phyloP scores from a whole-genome alignment of 192 early-diverging fungal species.

The Coemansia sp. region DNA sequence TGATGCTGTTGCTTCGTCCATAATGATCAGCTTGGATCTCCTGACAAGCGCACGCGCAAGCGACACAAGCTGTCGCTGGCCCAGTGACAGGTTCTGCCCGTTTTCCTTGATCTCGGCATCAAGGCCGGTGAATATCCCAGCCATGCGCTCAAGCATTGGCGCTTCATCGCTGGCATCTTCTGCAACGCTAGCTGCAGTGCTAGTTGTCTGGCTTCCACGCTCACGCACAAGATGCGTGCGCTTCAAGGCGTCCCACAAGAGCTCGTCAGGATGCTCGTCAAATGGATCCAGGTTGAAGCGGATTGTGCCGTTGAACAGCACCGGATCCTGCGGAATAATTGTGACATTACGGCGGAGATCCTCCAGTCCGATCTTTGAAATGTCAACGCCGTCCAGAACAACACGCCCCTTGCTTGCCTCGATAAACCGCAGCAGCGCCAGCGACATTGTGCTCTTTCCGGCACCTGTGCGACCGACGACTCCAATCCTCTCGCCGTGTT shows the following conservation, averaged over 20 bases:
- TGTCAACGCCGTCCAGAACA: slow-evolving; percentile 74
- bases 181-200: too few relatives aligned
- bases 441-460: slow-evolving; percentile 49
- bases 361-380: slow-evolving; percentile 68
- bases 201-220: too few relatives aligned
- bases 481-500: slow-evolving; percentile 59
- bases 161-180: not conserved
- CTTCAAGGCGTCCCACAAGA: slow-evolving; percentile 6
- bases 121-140: slow-evolving; percentile 39
- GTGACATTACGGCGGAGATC: slow-evolving; percentile 71
- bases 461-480: slow-evolving; percentile 56
- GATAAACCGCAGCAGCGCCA: slow-evolving; percentile 79
- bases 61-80: slow-evolving; percentile 73
- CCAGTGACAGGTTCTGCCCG: slow-evolving; percentile 74
- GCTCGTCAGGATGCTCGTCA: too few relatives aligned
- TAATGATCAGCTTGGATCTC: slow-evolving; percentile 65
- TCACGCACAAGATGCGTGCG: not conserved
- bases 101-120: slow-evolving; percentile 80
- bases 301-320: slow-evolving; percentile 45
- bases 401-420: slow-evolving; percentile 67
- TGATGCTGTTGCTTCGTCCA: slow-evolving; percentile 87
- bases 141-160: not conserved
- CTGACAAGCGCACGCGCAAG: slow-evolving; percentile 76
- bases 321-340: slow-evolving; percentile 80
- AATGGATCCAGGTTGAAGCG: too few relatives aligned